Evolutionary conservation across 1,284 basidiomycete genomes (phyloP).

Genomic region (Paramarasmius palmivorus): DNA sequence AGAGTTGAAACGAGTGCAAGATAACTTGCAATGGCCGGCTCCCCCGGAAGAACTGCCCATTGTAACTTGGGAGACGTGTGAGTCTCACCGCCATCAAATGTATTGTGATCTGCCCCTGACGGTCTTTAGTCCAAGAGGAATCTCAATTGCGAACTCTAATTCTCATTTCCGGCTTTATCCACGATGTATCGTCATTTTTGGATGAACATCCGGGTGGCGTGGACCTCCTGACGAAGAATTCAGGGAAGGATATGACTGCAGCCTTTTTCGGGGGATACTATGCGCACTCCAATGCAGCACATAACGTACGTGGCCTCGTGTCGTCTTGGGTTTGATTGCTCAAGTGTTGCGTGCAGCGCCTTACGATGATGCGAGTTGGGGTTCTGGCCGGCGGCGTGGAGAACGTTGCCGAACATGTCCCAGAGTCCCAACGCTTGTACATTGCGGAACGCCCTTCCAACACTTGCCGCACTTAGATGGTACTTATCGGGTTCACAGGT

Average conservation of each 20-base stretch:
- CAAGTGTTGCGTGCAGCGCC: conserved; percentile 41
- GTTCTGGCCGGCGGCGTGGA: conserved; percentile 65
- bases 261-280: conserved; percentile 86
- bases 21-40: conserved; percentile 71
- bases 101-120: conserved; percentile 4
- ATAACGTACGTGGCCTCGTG: conserved; percentile 57
- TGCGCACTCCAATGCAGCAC: conserved; percentile 83
- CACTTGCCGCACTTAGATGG: not conserved
- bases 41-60: conserved; percentile 69
- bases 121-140: conserved; percentile 60
- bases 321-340: conserved; percentile 7
- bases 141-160: conserved; percentile 66
- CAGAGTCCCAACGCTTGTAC: conserved; percentile 28
- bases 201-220: conserved; percentile 85
- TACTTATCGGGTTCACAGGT: not conserved
- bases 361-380: conserved; percentile 84
- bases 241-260: conserved; percentile 82
- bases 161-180: conserved; percentile 84
- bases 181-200: conserved; percentile 77
- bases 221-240: conserved; percentile 56
- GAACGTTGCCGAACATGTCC: conserved; percentile 12
- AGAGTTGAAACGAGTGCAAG: conserved; percentile 63
- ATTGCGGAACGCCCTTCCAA: conserved; percentile 20
- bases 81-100: conserved; percentile 27
- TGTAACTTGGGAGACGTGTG: conserved; percentile 81